Evolutionary conservation across 139 green algal species (phyloP).

Genomic region (Zygnema circumcarinatum): DNA sequence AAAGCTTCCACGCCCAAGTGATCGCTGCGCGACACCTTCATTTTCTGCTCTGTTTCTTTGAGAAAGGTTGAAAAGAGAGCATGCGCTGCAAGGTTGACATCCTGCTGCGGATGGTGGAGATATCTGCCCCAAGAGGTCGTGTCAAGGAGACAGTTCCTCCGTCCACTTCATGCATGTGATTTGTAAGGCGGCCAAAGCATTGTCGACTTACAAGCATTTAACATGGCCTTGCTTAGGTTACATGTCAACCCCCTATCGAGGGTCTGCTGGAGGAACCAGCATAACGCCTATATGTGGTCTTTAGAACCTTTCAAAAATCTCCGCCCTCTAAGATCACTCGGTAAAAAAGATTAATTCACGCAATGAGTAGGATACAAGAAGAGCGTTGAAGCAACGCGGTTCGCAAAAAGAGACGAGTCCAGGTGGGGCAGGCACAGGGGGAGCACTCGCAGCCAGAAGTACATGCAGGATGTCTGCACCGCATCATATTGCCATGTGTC

Average conservation of each 20-base stretch:
- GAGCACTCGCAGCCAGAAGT: slow-evolving; percentile 34
- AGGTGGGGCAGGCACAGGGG: not conserved
- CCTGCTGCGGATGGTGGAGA: not conserved
- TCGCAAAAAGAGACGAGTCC: not conserved
- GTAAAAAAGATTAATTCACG: not conserved
- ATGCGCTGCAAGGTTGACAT: not conserved
- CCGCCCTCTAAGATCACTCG: no score
- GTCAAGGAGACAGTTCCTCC: no score
- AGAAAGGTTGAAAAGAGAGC: slow-evolving; percentile 28
- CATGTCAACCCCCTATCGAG: no score
- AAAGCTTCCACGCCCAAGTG: not conserved
- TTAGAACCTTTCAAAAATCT: no score
- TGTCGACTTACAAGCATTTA: no score
- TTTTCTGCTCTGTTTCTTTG: not conserved
- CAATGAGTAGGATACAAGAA: slow-evolving; percentile 7
- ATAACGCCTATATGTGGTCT: no score
- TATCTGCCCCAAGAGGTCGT: slow-evolving; percentile 9
- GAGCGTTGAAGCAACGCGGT: not conserved
- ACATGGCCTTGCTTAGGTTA: no score
- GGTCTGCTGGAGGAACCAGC: no score
- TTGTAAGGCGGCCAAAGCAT: no score
- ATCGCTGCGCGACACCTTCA: not conserved
- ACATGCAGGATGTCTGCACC: slow-evolving; percentile 3
- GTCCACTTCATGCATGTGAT: no score
- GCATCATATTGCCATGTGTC: slow-evolving; percentile 24